Conservation (phyloP, 2,329 filamentous ascomycete genomes). For the Didymella keratinophila region DNA sequence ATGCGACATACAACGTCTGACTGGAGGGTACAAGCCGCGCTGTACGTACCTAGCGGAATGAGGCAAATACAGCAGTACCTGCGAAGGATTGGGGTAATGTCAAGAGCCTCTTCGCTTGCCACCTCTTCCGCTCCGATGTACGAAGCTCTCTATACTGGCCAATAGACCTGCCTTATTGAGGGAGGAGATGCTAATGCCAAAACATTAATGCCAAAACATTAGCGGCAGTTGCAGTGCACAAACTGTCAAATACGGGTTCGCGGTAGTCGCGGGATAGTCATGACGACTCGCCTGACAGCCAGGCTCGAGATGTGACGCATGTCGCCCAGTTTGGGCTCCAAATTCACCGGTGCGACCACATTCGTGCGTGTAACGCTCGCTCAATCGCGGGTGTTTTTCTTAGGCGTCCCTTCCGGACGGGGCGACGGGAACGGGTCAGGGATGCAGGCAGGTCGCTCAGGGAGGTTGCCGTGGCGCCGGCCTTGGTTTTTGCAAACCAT, state of each 20-base stretch:
- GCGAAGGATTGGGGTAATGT: background rate
- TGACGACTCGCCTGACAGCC: conserved; percentile 13
- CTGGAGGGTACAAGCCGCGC: too few species aligned
- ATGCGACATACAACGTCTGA: conserved; percentile 2
- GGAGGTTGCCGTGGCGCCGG: conserved; percentile 7
- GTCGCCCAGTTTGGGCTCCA: conserved; percentile 11
- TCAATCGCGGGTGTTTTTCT: conserved; percentile 7
- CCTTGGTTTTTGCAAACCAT: conserved; percentile 1
- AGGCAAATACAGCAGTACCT: background rate
- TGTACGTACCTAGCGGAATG: background rate
- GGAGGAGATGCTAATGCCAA: conserved; percentile 8
- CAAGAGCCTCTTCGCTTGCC: background rate
- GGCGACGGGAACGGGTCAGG: conserved; percentile 12
- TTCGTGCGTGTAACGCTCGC: conserved; percentile 8
- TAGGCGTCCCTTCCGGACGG: conserved; percentile 11
- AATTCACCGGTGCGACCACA: conserved; percentile 12
- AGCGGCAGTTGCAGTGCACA: conserved; percentile 11
- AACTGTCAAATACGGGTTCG: conserved; percentile 4
- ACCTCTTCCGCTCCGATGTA: background rate
- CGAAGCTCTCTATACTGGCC: background rate
- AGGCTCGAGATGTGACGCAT: conserved; percentile 13
- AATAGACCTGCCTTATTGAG: conserved; percentile 9
- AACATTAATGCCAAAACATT: conserved; percentile 17
- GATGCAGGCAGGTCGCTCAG: conserved; percentile 15
- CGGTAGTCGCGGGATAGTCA: conserved; percentile 13